Percentiles rank a stretch among this genome's conserved stretches.
Evolutionary conservation across 2,329 filamentous ascomycete genomes (phyloP).

Genomic region (Cladophialophora bantiana): DNA sequence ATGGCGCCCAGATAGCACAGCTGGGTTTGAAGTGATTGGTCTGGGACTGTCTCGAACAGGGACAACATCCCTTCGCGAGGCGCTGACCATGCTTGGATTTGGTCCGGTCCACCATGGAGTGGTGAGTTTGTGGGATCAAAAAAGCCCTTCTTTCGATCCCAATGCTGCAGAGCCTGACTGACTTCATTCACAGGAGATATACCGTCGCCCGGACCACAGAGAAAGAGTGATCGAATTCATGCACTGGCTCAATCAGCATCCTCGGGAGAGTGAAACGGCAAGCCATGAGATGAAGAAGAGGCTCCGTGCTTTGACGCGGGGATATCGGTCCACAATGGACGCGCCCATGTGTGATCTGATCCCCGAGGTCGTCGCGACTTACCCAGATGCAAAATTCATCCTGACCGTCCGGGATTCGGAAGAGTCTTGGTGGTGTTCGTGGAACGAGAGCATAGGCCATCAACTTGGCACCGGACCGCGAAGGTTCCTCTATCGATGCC

Average conservation of each 20-base stretch:
- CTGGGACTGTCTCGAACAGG: slow-evolving; percentile 6
- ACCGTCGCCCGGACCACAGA: slow-evolving; percentile 7
- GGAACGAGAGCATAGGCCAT: slow-evolving; percentile 4
- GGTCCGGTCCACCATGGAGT: slow-evolving; percentile 9
- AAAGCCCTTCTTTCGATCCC: too few relatives aligned
- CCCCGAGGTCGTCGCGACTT: slow-evolving; percentile 4
- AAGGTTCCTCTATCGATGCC: background rate
- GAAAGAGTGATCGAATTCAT: slow-evolving; percentile 4
- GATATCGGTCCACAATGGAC: slow-evolving; percentile 13
- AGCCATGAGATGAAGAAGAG: background rate
- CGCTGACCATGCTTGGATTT: slow-evolving; percentile 6
- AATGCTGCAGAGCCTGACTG: background rate
- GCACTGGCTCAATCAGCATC: slow-evolving; percentile 3
- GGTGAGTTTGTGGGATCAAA: background rate
- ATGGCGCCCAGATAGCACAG: slow-evolving; percentile 5
- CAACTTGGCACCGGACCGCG: background rate
- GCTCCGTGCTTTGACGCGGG: background rate
- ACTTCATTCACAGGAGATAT: background rate
- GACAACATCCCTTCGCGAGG: slow-evolving; percentile 2
- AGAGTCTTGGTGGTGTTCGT: slow-evolving; percentile 7
- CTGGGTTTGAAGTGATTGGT: slow-evolving; percentile 9
- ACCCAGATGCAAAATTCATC: slow-evolving; percentile 8
- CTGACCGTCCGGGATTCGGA: slow-evolving; percentile 7
- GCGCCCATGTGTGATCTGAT: slow-evolving; percentile 3
- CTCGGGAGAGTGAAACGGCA: slow-evolving; percentile 1